These are phyloP conservation scores for Aethionema arabicum DNA, from an alignment of 345 rosid species.

Conservation along the genomic window DNA sequence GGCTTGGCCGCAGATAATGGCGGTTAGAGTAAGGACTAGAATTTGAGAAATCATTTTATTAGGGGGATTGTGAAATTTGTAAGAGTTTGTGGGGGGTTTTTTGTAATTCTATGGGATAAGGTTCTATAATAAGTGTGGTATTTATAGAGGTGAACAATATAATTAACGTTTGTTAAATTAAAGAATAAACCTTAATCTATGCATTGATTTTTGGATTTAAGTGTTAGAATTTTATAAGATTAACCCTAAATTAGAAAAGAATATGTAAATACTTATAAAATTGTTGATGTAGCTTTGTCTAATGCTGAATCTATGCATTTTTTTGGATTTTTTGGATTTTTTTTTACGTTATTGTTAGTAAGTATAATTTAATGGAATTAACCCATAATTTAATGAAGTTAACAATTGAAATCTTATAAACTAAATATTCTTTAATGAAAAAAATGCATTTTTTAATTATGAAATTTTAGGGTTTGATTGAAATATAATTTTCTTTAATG, in stretches of 20 bases:
- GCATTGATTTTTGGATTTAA: slow-evolving; percentile 1
- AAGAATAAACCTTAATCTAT: not conserved
- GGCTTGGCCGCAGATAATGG: slow-evolving; percentile 25
- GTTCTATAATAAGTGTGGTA: not conserved
- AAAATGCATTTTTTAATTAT: not conserved
- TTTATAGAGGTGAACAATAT: not conserved
- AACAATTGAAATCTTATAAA: not conserved
- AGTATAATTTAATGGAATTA: not conserved
- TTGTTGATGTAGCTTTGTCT: too few species aligned
- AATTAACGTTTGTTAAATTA: not conserved
- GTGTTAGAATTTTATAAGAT: too few species aligned
- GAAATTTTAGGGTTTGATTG: not conserved
- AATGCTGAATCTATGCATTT: too few species aligned
- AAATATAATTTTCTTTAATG: too few species aligned
- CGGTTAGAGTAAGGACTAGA: slow-evolving; percentile 26
- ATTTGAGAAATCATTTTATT: slow-evolving; percentile 1
- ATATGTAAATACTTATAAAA: too few species aligned
- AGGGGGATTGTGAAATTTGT: not conserved
- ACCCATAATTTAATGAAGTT: not conserved
- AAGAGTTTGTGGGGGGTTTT: not conserved
- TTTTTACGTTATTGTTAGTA: slow-evolving; percentile 1
- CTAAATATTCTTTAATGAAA: too few species aligned
- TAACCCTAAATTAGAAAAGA: too few species aligned
- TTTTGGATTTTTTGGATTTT: too few species aligned
- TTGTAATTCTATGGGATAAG: not conserved